phyloP scores from a whole-genome alignment of 1,284 basidiomycete genomes.

The Ceratobasidium sp. region DNA sequence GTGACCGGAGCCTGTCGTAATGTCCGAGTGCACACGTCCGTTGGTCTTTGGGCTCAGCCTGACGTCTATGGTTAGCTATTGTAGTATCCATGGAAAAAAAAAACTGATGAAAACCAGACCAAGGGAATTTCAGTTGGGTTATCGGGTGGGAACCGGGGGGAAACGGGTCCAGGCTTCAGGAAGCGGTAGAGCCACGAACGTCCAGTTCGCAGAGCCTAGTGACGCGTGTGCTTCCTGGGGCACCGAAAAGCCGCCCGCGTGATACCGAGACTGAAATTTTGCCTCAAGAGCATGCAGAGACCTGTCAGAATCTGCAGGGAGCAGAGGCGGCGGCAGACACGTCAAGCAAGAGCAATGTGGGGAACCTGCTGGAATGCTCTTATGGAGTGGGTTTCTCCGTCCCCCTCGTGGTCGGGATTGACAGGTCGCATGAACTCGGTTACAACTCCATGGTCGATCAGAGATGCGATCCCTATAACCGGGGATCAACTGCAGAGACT shows the following conservation, averaged over 20 bases:
- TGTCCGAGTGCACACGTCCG: conserved; percentile 26
- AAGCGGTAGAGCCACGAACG: conserved; percentile 18
- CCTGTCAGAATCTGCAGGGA: conserved; percentile 38
- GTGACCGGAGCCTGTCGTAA: conserved; percentile 23
- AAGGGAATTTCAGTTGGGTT: conserved; percentile 3
- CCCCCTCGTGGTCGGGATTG: conserved; percentile 14
- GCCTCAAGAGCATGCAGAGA: conserved; percentile 10
- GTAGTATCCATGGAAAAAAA: conserved; percentile 18
- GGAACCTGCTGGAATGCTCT: conserved; percentile 7
- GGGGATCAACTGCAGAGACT: conserved; percentile 24
- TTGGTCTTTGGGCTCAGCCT: background rate
- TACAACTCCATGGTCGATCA: conserved; percentile 10
- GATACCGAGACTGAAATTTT: conserved; percentile 40
- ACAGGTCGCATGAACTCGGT: background rate
- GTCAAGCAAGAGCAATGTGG: conserved; percentile 16
- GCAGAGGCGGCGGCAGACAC: conserved; percentile 3
- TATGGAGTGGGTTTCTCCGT: conserved; percentile 36
- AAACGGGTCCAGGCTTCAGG: conserved; percentile 21
- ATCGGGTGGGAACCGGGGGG: background rate
- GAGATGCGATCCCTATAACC: conserved; percentile 13
- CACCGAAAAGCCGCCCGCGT: conserved; percentile 36
- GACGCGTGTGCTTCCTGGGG: conserved; percentile 31
- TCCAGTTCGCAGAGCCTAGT: conserved; percentile 8
- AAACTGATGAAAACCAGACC: conserved; percentile 22
- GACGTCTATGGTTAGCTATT: conserved; percentile 30